Percentiles rank a stretch among this genome's conserved stretches.
phyloP scores from a whole-genome alignment of 768 basidiomycete species.

The Boletus pseudo-olivaceus region DNA sequence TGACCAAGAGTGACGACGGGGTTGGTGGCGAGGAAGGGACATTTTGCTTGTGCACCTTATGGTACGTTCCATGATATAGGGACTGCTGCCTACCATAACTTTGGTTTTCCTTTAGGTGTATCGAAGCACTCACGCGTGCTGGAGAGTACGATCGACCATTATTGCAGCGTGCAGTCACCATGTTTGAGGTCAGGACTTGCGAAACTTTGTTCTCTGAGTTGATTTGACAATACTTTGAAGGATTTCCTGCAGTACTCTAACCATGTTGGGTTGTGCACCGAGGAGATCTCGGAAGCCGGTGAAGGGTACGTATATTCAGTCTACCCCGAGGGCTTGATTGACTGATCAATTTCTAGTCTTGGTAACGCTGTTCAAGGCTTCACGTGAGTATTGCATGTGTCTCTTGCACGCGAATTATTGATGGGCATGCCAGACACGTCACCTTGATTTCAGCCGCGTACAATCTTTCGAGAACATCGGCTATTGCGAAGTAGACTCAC shows the following conservation, averaged over 20 bases:
- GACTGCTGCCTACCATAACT: neutral
- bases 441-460: conserved; percentile 84
- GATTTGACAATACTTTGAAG: conserved; percentile 30
- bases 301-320: conserved; percentile 58
- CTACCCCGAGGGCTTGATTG: neutral
- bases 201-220: neutral
- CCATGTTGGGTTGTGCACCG: conserved; percentile 83
- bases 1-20: conserved; percentile 80
- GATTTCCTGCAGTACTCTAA: conserved; percentile 82
- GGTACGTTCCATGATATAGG: conserved; percentile 39
- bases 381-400: conserved; percentile 51
- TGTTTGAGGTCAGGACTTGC: conserved; percentile 75
- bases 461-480: conserved; percentile 67
- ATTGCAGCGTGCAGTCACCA: conserved; percentile 65
- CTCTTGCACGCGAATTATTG: neutral
- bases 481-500: conserved; percentile 4
- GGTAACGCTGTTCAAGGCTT: conserved; percentile 90
- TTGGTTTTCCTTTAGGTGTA: conserved; percentile 47
- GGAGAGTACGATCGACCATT: conserved; percentile 72
- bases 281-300: conserved; percentile 82
- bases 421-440: conserved; percentile 53
- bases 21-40: conserved; percentile 96
- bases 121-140: conserved; percentile 87
- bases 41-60: conserved; percentile 85
- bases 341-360: conserved; percentile 42